Base-by-base conservation (phyloP, 2,329 filamentous ascomycete species). In the Penicillium carneum region DNA sequence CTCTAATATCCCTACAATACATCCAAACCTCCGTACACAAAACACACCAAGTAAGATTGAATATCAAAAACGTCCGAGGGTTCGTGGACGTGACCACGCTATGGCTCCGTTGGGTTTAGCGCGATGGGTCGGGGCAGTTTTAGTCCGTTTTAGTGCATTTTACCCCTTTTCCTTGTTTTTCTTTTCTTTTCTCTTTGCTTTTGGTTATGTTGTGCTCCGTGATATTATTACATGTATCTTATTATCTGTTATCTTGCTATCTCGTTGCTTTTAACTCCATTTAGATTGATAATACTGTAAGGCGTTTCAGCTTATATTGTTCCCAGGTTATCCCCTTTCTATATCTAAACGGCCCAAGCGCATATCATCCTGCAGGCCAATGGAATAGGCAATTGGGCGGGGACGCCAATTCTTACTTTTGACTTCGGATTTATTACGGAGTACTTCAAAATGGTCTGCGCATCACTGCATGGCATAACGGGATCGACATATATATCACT, bases 321-420 rank as follows among this genome's bases (percentile, higher is more conserved):
- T 36, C 34, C 12, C 8, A n/a, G 14, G 7, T n/a, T 45, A 29
- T 29, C 51, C 39, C 46, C 16, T n/a, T 23, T 36, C 23, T 31
- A 41, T 12, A 29, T 41, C 11, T 11, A 42, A 57, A 59, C 36
- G 57, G 57, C 51, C 51, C 57, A 49, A 45, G 57, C 57, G 51
- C 36, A 47, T 42, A 59, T 47, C 11, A 34, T 18, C 41, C 39
- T 59, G 57, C 50, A 59, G 7, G 43, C 20, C 42, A 47, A 41
- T 47, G 11, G 31, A 59, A 48, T 41, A 56, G 57, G 57, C 29
- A 59, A 59, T 34, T 3, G 16, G 8, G 29, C 42, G 56, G 33
- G 43, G 49, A 50, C 29, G 10, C 33, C 38, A 38, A 38, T 11
- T 14, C 10, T 54, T 45, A 12, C 18, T n/a, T 46, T 29, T 46